Percentiles rank a stretch among this genome's conserved stretches.
phyloP scores from a whole-genome alignment of 768 basidiomycete genomes.

The Lactifluus pinguis region DNA sequence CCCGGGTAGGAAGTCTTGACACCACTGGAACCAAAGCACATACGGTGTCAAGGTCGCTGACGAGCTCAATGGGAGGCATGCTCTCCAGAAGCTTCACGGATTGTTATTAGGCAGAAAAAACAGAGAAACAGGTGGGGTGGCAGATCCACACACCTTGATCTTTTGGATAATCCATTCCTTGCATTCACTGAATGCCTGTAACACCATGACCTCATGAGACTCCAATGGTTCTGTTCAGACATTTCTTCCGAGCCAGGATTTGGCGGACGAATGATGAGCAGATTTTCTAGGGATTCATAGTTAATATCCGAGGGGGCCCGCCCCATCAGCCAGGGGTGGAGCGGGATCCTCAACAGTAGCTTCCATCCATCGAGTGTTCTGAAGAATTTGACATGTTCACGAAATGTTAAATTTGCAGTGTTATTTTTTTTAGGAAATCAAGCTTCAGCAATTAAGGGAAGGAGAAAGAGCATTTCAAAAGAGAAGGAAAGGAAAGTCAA shows the following conservation, averaged over 20 bases:
- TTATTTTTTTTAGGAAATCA: background rate
- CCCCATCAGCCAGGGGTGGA: conserved; percentile 7
- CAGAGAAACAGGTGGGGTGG: background rate
- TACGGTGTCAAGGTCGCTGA: conserved; percentile 59
- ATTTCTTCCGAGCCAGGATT: background rate
- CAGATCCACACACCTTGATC: conserved; percentile 48
- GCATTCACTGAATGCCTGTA: conserved; percentile 77
- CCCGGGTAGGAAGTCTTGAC: conserved; percentile 56
- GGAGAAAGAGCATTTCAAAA: conserved; percentile 4
- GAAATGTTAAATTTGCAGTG: background rate
- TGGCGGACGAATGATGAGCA: background rate
- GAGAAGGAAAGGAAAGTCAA: background rate
- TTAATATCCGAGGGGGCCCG: conserved; percentile 14
- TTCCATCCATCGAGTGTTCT: conserved; percentile 8
- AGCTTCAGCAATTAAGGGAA: background rate
- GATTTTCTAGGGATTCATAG: conserved; percentile 4
- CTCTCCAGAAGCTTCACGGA: conserved; percentile 58
- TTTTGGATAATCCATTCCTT: conserved; percentile 88
- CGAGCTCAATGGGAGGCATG: conserved; percentile 72
- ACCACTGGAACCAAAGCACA: conserved; percentile 47
- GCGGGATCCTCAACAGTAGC: background rate
- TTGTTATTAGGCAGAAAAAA: background rate
- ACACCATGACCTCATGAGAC: conserved; percentile 74
- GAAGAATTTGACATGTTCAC: background rate
- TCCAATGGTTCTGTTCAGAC: conserved; percentile 40